Base-by-base conservation (phyloP, 192 early-diverging fungal species). In the Coemansia asiatica region DNA sequence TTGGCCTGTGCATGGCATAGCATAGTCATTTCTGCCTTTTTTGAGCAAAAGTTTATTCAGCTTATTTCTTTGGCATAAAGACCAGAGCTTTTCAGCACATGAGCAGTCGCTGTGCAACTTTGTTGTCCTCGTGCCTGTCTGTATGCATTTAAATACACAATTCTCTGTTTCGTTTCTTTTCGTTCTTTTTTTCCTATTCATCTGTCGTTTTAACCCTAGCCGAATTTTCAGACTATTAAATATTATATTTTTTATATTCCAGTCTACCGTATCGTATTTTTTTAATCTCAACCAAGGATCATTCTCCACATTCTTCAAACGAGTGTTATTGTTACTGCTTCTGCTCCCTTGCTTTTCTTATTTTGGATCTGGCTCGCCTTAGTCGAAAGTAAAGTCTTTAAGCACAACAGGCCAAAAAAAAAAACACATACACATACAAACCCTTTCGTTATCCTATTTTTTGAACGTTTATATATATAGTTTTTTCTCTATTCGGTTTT, bases 251-350 rank as follows among this genome's bases (percentile, higher is more conserved):
- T 23, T 51, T 51, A 2, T 51, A 51, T 51, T 23, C 50, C 50
- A 51, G 50, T 8, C 50, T 51, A 8, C 21, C 50, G 50, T 51
- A 23, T 51, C 50, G 50, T n/a, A 10, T 36, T 36, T 4, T 10
- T 36, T 10, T 7, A 36, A 36, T 10, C 4, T 7, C 6, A 10
- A 7, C 50, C 6, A 51, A 23, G 22, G 50, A 51, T 21, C 50
- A 51, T 51, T 51, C 50, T 51, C 50, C 50, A 51, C 50, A 51
- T 51, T 51, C 50, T n/a, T 21, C 50, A 22, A 23, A 23, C 50
- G 8, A 22, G n/a, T 7, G 50, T 23, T 51, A 51, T 21, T 51
- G 50, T 23, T n/a, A 22, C 10, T 51, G 8, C 10, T 4, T 51
- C 23, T 23, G 21, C 22, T 23, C 22, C 23, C n/a, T 2, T 21